Evolutionary conservation across 75 land plant genomes (phyloP), one percentile per base, ranked within the genome.

Genomic region (Picea sitchensis): DNA sequence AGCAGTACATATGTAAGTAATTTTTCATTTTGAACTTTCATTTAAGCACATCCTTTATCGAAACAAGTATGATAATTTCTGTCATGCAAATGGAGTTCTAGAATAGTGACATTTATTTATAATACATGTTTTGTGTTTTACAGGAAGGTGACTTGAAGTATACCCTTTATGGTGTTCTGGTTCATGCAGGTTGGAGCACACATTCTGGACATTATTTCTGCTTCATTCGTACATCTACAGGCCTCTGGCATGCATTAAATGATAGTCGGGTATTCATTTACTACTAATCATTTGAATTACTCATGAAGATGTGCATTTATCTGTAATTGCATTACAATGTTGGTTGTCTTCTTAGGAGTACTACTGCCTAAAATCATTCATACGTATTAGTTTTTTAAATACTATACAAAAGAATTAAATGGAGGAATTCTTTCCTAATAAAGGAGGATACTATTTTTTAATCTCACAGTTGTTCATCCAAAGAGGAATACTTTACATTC

Each of bases 151-250:
- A 89, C 71, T 61, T 89, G 56, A 91, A 84, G 61, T 96, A 96
- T 57, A 84, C 87, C 17, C 89, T 97, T 54, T 97, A 95, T 86
- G 99, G 91, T 58, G 99, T 97, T 68, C 76, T 97, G 41, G 99
- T 97, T 76, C 99, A 97, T 85, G 81, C 88, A 78, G 99, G 99
- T 59, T 87, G 91, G 89, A 95, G 91, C 74, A 97, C 99, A 20
- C 94, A 85, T 81, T 93, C 96, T 56, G 99, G 99, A 12, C 99
- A 97, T 77, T 97, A 97, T 73, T 93, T 84, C 79, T 97, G 96
- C 82, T 97, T 83, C 87, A 91, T 97, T 36, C 91, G 95, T 5
- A 93, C 99, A 62, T 88, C 92, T 62, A 83, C 73, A 76, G 94
- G 91, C 68, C 81, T 87, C 67, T 96, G 99, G 99, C 86, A 96